phyloP scores from a whole-genome alignment of 164 flowering plant species.

The Annona cherimola region DNA sequence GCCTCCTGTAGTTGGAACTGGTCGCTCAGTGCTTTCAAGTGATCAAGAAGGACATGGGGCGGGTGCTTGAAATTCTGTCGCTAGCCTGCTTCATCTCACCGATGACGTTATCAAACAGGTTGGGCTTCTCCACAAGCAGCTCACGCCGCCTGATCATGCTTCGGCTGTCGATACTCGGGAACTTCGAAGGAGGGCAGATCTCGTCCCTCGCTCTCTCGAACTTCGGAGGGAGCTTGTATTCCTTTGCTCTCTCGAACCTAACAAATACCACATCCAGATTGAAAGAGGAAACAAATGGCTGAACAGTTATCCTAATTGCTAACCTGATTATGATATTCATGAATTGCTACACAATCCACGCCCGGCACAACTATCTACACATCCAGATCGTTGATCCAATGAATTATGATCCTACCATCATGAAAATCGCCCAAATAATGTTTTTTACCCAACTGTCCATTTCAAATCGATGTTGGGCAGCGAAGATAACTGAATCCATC shows the following conservation, averaged over 20 bases:
- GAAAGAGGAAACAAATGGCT: conserved; percentile 32
- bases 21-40: conserved; percentile 46
- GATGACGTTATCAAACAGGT: conserved; percentile 62
- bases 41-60: conserved; percentile 51
- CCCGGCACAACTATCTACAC: too few relatives aligned
- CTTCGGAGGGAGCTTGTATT: conserved; percentile 30
- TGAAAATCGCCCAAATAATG: too few relatives aligned
- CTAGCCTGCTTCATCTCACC: conserved; percentile 46
- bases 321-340: too few relatives aligned
- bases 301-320: conserved; percentile 34
- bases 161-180: conserved; percentile 43
- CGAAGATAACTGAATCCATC: too few relatives aligned
- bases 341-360: too few relatives aligned
- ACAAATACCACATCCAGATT: too few relatives aligned
- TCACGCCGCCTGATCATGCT: conserved; percentile 36
- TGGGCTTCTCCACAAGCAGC: conserved; percentile 65
- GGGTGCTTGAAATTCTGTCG: conserved; percentile 60
- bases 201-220: conserved; percentile 35
- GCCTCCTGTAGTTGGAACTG: conserved; percentile 39
- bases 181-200: conserved; percentile 44
- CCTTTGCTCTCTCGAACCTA: too few relatives aligned
- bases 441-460: too few relatives aligned
- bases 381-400: too few relatives aligned
- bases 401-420: too few relatives aligned
- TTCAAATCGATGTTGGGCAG: too few relatives aligned